phyloP scores from a whole-genome alignment of 1,284 basidiomycete genomes.

The Malassezia sp. region DNA sequence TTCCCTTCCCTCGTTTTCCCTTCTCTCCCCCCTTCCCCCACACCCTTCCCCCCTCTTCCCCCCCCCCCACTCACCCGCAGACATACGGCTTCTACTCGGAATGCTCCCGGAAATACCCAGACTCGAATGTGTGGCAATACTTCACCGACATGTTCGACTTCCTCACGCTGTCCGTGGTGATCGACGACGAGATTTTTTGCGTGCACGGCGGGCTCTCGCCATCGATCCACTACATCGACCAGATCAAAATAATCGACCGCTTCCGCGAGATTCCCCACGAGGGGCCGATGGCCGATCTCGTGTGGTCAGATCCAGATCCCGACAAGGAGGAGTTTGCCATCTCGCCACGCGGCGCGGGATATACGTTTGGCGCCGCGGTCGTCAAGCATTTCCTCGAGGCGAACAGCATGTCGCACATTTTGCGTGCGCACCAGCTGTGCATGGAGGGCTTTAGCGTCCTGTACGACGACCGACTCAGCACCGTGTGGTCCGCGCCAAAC shows the following conservation, averaged over 20 bases:
- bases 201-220: conserved; percentile 95
- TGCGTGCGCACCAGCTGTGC: conserved; percentile 94
- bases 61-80: too few relatives aligned
- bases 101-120: conserved; percentile 90
- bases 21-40: conserved; percentile 38
- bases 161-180: conserved; percentile 88
- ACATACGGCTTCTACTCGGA: conserved; percentile 99
- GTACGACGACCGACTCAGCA: conserved; percentile 87
- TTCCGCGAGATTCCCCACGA: conserved; percentile 99
- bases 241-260: conserved; percentile 96
- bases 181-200: conserved; percentile 98
- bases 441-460: conserved; percentile 96
- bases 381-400: conserved; percentile 84
- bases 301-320: conserved; percentile 98
- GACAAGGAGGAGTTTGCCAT: conserved; percentile 99
- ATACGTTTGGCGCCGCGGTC: conserved; percentile 95
- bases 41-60: too few relatives aligned
- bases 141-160: conserved; percentile 99
- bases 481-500: conserved; percentile 97
- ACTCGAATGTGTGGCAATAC: conserved; percentile 87
- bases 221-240: conserved; percentile 96
- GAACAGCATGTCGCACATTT: conserved; percentile 95
- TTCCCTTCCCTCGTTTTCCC: conserved; percentile 6
- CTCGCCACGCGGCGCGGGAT: conserved; percentile 91
- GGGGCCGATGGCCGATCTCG: conserved; percentile 99